These are phyloP conservation scores for Eragrostis tef DNA, from an alignment of 202 grass and related monocot genomes.

Conservation along the genomic window DNA sequence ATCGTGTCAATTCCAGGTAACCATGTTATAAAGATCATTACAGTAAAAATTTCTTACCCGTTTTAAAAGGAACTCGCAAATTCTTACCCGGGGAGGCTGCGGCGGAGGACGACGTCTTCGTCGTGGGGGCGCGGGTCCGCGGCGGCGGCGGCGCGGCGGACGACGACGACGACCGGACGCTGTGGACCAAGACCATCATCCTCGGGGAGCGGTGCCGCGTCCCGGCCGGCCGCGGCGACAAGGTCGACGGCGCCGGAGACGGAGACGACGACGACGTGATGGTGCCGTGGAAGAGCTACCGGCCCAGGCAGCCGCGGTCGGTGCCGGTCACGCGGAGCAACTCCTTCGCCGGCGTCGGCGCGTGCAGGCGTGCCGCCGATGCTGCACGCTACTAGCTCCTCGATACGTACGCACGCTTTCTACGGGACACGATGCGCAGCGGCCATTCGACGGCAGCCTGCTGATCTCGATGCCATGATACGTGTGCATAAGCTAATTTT, in stretches of 20 bases:
- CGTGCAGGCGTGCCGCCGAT: constrained; percentile 20
- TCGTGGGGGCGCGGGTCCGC: too few species aligned
- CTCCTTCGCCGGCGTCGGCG: constrained; percentile 55
- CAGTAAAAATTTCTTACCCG: too few species aligned
- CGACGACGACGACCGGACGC: too few species aligned
- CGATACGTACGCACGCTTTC: too few species aligned
- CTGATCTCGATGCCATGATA: not conserved
- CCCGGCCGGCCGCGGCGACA: constrained; percentile 42
- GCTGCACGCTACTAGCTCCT: not conserved
- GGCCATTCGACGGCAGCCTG: too few species aligned
- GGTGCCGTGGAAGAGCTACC: constrained; percentile 53
- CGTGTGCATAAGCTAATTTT: not conserved
- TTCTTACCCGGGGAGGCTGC: too few species aligned
- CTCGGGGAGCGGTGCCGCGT: constrained; percentile 74
- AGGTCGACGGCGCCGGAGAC: constrained; percentile 44
- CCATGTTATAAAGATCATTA: too few species aligned
- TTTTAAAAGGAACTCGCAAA: too few species aligned
- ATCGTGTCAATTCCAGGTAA: too few species aligned
- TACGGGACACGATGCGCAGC: not conserved
- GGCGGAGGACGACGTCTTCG: too few species aligned
- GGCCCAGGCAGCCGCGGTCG: constrained; percentile 65
- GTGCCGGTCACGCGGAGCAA: constrained; percentile 63
- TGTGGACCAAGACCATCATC: constrained; percentile 76
- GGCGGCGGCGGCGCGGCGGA: too few species aligned
- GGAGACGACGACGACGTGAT: not conserved